Base-by-base conservation (phyloP, 257 asterid genomes). In the Pogostemon cablin region DNA sequence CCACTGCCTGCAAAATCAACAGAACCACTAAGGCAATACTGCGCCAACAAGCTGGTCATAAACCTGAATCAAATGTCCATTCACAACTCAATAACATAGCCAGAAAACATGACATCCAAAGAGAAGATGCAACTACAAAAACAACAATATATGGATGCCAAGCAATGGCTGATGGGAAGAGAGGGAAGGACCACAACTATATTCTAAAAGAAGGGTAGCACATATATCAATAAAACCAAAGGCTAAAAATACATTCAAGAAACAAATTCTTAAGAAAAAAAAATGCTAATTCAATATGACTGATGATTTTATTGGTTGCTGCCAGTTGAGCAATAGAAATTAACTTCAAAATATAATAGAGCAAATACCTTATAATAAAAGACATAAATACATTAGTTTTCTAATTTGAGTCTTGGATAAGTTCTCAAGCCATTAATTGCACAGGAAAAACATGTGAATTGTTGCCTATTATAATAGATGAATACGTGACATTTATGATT, bases 21-120 rank as follows among this genome's bases (percentile, higher is more conserved):
- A 84, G 84, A 84, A 82, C 77, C 89, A 86, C 78, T 80, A 87
- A 86, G 83, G 84, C 83, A 25, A 25, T 84, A 85, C 86, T 73
- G 86, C 92, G 70, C 84, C 85, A 75, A 86, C 80, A 90, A 79
- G 91, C 90, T 71, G 81, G 75, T 81, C 81, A 80, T 52, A 83
- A 77, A 84, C 90, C 93, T 88, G 88, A 85, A 78, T 78, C 85
- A 85, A 80, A 83, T 85, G 86, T 83, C 76, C 88, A 85, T 82
- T 75, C 77, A 81, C 85, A 83, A 53, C 85, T 78, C 69, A 81
- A 84, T 72, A 74, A 78, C 75, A 76, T 83, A 80, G 65, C 58
- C 76, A 53, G 59, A 54, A 69, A 53, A 49, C 69, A 80, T 41
- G 78, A 73, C 64, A 43, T 76, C 69, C 83, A 74, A 62, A 64